These are phyloP conservation scores for Pyrenopolyporus hunteri DNA, from an alignment of 495 filamentous ascomycete genomes.

Conservation along the genomic window DNA sequence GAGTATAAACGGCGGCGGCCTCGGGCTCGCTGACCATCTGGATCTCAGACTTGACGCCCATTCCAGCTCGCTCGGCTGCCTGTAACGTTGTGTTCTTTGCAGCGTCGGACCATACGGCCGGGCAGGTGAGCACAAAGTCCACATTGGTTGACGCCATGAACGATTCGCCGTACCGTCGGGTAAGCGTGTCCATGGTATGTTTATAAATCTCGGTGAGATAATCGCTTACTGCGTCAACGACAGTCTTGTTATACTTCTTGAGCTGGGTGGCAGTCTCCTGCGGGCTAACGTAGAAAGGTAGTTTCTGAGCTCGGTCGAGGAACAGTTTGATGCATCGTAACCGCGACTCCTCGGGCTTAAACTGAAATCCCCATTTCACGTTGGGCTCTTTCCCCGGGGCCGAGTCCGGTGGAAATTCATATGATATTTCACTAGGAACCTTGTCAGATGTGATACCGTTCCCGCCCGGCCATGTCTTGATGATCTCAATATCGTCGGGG, in stretches of 20 bases:
- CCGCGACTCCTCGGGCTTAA: constrained; percentile 73
- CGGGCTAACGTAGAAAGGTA: constrained; percentile 77
- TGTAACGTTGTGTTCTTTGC: constrained; percentile 71
- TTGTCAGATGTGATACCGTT: constrained; percentile 75
- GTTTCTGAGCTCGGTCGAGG: constrained; percentile 76
- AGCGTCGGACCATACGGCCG: constrained; percentile 79
- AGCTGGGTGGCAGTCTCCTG: constrained; percentile 74
- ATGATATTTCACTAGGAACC: constrained; percentile 68
- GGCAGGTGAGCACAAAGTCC: constrained; percentile 75
- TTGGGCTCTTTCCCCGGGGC: constrained; percentile 43
- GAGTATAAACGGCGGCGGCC: constrained; percentile 74
- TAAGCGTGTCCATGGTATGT: constrained; percentile 76
- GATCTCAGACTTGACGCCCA: constrained; percentile 65
- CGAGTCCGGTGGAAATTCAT: constrained; percentile 51
- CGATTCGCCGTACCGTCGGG: constrained; percentile 65
- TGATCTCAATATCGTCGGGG: constrained; percentile 78
- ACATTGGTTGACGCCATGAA: constrained; percentile 67
- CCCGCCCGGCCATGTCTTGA: constrained; percentile 81
- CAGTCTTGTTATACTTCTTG: constrained; percentile 66
- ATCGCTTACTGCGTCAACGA: constrained; percentile 67
- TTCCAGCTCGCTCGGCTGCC: constrained; percentile 71
- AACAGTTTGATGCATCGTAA: constrained; percentile 82
- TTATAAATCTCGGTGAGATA: constrained; percentile 72
- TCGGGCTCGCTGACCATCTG: constrained; percentile 78
- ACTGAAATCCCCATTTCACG: constrained; percentile 79